A percentile compares a stretch with the other conserved stretches of the same genome.
Conservation (phyloP, 2,329 filamentous ascomycete genomes). For the Talaromyces sp. region DNA sequence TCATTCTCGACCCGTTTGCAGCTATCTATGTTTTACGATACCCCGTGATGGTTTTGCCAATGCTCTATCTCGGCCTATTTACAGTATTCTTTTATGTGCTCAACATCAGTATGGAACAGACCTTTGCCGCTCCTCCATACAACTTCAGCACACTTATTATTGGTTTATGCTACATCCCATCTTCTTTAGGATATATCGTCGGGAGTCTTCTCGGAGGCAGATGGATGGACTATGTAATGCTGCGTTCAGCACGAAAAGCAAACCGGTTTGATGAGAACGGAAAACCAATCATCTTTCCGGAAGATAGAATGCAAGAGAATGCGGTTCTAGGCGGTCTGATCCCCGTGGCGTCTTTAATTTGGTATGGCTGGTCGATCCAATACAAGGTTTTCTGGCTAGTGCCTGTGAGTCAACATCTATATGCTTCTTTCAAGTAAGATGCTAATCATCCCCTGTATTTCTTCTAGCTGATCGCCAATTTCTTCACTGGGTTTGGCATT, state of each 20-base stretch:
- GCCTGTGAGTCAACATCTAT: conserved; percentile 1
- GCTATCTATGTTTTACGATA: neutral
- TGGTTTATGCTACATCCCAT: conserved; percentile 8
- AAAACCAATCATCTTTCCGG: neutral
- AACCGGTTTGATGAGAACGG: conserved; percentile 3
- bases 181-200: conserved; percentile 8
- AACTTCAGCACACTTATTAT: conserved; percentile 4
- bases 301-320: conserved; percentile 8
- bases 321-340: neutral
- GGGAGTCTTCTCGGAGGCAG: conserved; percentile 7
- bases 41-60: conserved; percentile 3
- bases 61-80: conserved; percentile 6
- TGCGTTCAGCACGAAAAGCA: conserved; percentile 4
- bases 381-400: conserved; percentile 6
- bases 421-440: neutral
- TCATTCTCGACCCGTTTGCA: conserved; percentile 3
- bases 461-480: conserved; percentile 5
- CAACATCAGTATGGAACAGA: conserved; percentile 9
- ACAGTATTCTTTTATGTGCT: conserved; percentile 6
- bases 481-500: conserved; percentile 7
- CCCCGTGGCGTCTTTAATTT: neutral
- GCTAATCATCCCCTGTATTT: neutral
- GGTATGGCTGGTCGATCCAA: conserved; percentile 8
- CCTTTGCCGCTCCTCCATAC: conserved; percentile 4
- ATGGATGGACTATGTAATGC: conserved; percentile 10